phyloP scores from a whole-genome alignment of 257 asterid species.

The Ballota nigra region DNA sequence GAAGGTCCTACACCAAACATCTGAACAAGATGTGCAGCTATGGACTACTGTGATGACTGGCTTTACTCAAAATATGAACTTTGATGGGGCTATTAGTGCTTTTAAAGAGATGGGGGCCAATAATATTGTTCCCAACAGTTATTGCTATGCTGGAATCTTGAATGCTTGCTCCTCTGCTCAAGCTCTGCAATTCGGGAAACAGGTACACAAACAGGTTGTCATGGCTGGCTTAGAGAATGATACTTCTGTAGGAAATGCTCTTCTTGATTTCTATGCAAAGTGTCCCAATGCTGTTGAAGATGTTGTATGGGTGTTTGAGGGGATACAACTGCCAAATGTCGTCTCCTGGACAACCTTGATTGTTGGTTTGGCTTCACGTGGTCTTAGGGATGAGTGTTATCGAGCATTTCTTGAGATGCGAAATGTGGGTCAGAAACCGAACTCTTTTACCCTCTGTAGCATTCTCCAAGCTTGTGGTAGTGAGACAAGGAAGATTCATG shows the following conservation, averaged over 20 bases:
- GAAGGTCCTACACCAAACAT: slow-evolving; percentile 26
- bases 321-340: slow-evolving; percentile 21
- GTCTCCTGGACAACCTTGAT: slow-evolving; percentile 33
- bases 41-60: slow-evolving; percentile 24
- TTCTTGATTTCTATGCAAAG: slow-evolving; percentile 31
- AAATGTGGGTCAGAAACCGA: slow-evolving; percentile 24
- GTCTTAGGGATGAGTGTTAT: slow-evolving; percentile 26
- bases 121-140: slow-evolving; percentile 23
- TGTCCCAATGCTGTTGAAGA: slow-evolving; percentile 21
- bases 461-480: slow-evolving; percentile 27
- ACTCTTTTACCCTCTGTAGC: slow-evolving; percentile 33
- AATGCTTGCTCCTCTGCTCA: slow-evolving; percentile 28
- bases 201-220: slow-evolving; percentile 25
- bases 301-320: slow-evolving; percentile 21
- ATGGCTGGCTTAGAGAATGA: slow-evolving; percentile 27
- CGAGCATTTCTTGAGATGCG: slow-evolving; percentile 33
- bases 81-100: slow-evolving; percentile 13
- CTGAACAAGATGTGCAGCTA: slow-evolving; percentile 34
- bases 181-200: slow-evolving; percentile 22
- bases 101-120: slow-evolving; percentile 24
- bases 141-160: slow-evolving; percentile 27
- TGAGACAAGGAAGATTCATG: slow-evolving; percentile 31
- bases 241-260: slow-evolving; percentile 32
- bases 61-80: slow-evolving; percentile 20
- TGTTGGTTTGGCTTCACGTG: slow-evolving; percentile 31